Conservation (phyloP, 2,329 filamentous ascomycete species). For the Lecanicillium sp. region DNA sequence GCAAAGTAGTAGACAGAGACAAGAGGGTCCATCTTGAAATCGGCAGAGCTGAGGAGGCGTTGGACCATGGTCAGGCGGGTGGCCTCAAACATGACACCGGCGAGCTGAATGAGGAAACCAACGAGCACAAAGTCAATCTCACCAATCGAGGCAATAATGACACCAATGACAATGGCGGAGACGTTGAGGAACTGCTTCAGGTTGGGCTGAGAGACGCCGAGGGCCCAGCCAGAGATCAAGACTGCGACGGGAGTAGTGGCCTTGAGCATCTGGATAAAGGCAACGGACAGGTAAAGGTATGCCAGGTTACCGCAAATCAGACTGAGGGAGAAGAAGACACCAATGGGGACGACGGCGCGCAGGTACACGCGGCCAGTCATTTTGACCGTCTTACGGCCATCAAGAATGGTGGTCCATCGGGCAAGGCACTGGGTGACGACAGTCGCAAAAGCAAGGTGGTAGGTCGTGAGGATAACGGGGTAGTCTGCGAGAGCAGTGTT, state of each 20-base stretch:
- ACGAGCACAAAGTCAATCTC: constrained; percentile 87
- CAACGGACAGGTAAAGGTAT: constrained; percentile 89
- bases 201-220: constrained; percentile 78
- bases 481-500: constrained; percentile 37
- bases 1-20: constrained; percentile 89
- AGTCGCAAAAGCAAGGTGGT: constrained; percentile 89
- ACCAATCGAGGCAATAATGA: constrained; percentile 87
- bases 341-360: constrained; percentile 88
- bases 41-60: constrained; percentile 68
- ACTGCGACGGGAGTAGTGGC: constrained; percentile 93
- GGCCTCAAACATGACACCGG: constrained; percentile 73
- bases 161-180: constrained; percentile 87
- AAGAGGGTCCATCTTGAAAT: constrained; percentile 88
- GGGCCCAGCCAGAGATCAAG: constrained; percentile 77
- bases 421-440: constrained; percentile 91
- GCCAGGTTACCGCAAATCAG: constrained; percentile 95
- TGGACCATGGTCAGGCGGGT: constrained; percentile 79
- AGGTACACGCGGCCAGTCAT: constrained; percentile 95
- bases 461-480: constrained; percentile 83
- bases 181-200: constrained; percentile 86
- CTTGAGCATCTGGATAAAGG: constrained; percentile 99
- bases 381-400: constrained; percentile 91
- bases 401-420: constrained; percentile 79
- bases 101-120: constrained; percentile 72
- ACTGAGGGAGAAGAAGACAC: constrained; percentile 90